These are phyloP conservation scores for Phalaenopsis aphrodite DNA, from an alignment of 106 monocot species.

Conservation along the genomic window DNA sequence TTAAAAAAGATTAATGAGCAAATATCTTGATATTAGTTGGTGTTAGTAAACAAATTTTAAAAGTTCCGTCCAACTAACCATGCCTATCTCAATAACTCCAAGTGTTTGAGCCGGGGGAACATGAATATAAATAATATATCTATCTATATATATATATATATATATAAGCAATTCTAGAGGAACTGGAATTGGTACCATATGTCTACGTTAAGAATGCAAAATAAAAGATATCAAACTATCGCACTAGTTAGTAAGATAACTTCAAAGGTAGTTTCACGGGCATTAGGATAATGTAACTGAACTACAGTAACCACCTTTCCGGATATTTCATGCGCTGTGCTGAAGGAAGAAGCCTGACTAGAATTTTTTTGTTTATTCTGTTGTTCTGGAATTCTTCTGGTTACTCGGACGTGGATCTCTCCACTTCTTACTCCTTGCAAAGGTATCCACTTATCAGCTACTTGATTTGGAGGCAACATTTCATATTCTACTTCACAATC, in stretches of 20 bases:
- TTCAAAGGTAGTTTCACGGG: neutral
- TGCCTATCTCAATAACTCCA: too few species aligned
- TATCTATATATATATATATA: too few species aligned
- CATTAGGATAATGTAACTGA: neutral
- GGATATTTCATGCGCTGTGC: constrained; percentile 36
- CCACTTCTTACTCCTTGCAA: constrained; percentile 82
- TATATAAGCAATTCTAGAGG: too few species aligned
- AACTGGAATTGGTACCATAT: neutral
- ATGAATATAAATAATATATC: too few species aligned
- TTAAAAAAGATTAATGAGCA: too few species aligned
- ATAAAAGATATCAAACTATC: neutral
- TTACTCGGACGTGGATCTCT: constrained; percentile 81
- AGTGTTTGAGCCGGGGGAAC: too few species aligned
- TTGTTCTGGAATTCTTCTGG: constrained; percentile 49
- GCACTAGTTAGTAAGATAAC: neutral
- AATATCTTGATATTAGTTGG: too few species aligned
- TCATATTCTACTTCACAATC: constrained; percentile 81
- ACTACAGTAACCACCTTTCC: constrained; percentile 27
- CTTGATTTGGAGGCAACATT: constrained; percentile 50
- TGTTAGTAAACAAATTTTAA: too few species aligned
- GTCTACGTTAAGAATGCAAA: neutral
- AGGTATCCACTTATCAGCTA: constrained; percentile 81
- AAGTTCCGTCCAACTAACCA: too few species aligned
- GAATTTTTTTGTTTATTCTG: constrained; percentile 31
- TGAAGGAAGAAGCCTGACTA: constrained; percentile 13